phyloP scores from a whole-genome alignment of 1,284 basidiomycete genomes.

The Pascua sp. region DNA sequence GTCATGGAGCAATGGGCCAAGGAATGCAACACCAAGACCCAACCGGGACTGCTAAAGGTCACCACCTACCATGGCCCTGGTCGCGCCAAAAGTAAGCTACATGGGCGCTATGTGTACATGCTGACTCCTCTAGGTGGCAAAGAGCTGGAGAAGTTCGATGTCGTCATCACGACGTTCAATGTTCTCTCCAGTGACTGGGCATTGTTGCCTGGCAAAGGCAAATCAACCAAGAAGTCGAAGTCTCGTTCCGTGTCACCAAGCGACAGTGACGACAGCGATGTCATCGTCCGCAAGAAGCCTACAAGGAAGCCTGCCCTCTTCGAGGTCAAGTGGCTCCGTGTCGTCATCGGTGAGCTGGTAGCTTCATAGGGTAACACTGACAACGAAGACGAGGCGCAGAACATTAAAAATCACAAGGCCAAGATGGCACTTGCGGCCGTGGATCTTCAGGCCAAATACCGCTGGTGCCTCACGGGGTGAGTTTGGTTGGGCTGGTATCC shows the following conservation, averaged over 20 bases:
- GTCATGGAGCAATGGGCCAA: slow-evolving; percentile 88
- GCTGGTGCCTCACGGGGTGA: slow-evolving; percentile 77
- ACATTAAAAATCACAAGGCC: slow-evolving; percentile 89
- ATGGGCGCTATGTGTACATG: not conserved
- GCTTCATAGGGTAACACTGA: not conserved
- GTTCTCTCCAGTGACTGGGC: slow-evolving; percentile 66
- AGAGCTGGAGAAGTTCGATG: slow-evolving; percentile 62
- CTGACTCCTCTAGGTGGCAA: slow-evolving; percentile 57
- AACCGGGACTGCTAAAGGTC: slow-evolving; percentile 60
- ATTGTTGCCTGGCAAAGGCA: not conserved
- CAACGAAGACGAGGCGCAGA: slow-evolving; percentile 83
- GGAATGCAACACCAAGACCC: slow-evolving; percentile 75
- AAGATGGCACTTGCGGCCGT: slow-evolving; percentile 78
- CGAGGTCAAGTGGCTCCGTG: slow-evolving; percentile 73
- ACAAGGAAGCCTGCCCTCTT: slow-evolving; percentile 64
- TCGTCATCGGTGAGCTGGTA: slow-evolving; percentile 68
- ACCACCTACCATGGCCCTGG: slow-evolving; percentile 75
- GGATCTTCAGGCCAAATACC: slow-evolving; percentile 69
- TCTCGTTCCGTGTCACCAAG: no score
- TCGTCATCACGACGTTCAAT: slow-evolving; percentile 79
- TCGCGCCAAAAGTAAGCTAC: slow-evolving; percentile 61
- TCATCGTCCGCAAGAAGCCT: slow-evolving; percentile 44
- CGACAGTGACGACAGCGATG: slow-evolving; percentile 50
- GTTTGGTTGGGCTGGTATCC: no score
- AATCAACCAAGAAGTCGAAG: not conserved